Evolutionary conservation across 2,329 filamentous ascomycete genomes (phyloP).

Genomic region (Pleomassaria siparia): DNA sequence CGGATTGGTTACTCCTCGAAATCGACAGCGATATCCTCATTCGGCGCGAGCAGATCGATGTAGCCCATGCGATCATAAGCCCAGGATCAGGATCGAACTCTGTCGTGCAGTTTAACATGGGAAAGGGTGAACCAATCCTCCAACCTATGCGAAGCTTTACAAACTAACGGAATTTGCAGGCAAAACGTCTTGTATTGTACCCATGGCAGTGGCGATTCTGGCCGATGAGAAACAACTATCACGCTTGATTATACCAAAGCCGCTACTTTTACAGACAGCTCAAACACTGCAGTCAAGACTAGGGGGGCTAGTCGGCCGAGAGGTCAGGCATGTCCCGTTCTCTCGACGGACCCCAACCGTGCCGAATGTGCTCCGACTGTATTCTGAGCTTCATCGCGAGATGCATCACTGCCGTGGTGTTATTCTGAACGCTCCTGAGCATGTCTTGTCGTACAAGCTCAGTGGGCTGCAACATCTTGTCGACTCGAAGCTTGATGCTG

Average conservation of each 20-base stretch:
- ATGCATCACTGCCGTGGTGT: constrained; percentile 52
- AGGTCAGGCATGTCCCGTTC: constrained; percentile 60
- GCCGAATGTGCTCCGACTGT: constrained; percentile 29
- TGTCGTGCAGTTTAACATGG: constrained; percentile 24
- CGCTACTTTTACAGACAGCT: constrained; percentile 59
- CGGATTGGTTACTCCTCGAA: constrained; percentile 65
- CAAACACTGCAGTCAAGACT: constrained; percentile 58
- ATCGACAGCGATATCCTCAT: constrained; percentile 63
- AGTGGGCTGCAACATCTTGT: constrained; percentile 61
- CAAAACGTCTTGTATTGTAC: constrained; percentile 63
- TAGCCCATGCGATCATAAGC: constrained; percentile 57
- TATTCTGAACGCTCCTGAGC: constrained; percentile 63
- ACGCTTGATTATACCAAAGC: constrained; percentile 59
- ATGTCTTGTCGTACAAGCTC: constrained; percentile 65
- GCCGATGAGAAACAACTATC: constrained; percentile 41
- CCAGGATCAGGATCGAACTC: constrained; percentile 14
- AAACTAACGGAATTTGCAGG: constrained; percentile 37
- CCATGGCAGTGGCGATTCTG: constrained; percentile 9
- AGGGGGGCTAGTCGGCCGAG: constrained; percentile 56
- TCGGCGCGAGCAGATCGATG: constrained; percentile 57
- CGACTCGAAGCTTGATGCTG: constrained; percentile 47
- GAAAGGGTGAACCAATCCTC: constrained; percentile 20
- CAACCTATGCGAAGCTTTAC: not conserved
- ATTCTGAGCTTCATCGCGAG: constrained; percentile 44
- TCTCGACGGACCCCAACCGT: constrained; percentile 53